Conservation (phyloP, 2,329 filamentous ascomycete genomes). For the Verticillium zaregamsianum region DNA sequence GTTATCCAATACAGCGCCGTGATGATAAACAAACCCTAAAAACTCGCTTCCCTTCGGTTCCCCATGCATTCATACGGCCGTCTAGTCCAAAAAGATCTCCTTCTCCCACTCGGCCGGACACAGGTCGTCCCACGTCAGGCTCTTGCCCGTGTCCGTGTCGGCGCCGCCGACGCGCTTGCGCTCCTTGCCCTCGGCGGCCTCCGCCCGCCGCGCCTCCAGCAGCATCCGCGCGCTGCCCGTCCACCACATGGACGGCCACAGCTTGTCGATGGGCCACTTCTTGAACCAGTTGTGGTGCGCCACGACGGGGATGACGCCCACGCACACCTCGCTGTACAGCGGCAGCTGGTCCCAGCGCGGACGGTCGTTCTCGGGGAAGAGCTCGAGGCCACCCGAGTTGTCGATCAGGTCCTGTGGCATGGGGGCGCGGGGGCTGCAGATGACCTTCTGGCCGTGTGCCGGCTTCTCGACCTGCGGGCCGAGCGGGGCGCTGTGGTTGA, state of each 20-base stretch:
- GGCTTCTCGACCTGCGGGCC: slow-evolving; percentile 11
- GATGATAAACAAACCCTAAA: neutral
- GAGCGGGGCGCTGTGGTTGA: slow-evolving; percentile 15
- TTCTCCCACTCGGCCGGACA: slow-evolving; percentile 18
- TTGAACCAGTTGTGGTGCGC: slow-evolving; percentile 22
- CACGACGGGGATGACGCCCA: slow-evolving; percentile 21
- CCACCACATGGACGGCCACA: slow-evolving; percentile 22
- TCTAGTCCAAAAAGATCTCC: slow-evolving; percentile 19
- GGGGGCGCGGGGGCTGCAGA: slow-evolving; percentile 14
- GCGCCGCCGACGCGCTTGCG: slow-evolving; percentile 7
- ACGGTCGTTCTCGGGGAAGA: slow-evolving; percentile 4
- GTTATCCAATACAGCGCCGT: neutral
- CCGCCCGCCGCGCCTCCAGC: slow-evolving; percentile 11
- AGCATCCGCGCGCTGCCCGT: slow-evolving; percentile 12
- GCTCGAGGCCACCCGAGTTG: neutral
- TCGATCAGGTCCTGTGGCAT: slow-evolving; percentile 11
- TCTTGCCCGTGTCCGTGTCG: slow-evolving; percentile 11
- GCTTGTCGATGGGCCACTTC: slow-evolving; percentile 14
- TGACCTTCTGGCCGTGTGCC: slow-evolving; percentile 9
- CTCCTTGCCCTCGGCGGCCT: slow-evolving; percentile 5
- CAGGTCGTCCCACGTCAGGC: slow-evolving; percentile 17
- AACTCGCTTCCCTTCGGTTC: neutral
- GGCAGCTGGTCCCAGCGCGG: slow-evolving; percentile 19
- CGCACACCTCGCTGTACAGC: slow-evolving; percentile 22
- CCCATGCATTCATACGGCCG: neutral